Base-by-base conservation (phyloP, 176 grass and related monocot genomes). In the Avena sativa region DNA sequence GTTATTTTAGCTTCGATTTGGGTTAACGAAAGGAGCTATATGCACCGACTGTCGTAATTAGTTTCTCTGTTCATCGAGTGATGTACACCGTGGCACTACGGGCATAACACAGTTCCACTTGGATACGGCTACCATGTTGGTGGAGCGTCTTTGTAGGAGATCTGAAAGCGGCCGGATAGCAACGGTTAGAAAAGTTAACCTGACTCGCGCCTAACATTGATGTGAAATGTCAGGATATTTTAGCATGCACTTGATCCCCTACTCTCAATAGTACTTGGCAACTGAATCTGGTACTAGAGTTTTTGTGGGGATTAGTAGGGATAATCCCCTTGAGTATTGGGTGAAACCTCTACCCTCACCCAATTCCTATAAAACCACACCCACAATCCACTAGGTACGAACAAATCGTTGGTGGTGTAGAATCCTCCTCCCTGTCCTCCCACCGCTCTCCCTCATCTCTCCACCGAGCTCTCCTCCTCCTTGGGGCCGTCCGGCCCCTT, bases 181-280 rank as follows among this genome's bases (percentile, higher is more conserved):
- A 52, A 81, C 17, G 14, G 70, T 20, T 44, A 30, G 6, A 64
- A 79, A 53, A 28, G 21, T 51, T 40, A 63, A 79, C 9, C 4
- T 7, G 25, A 8, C 6, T 36, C 8, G 44, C 38, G 74, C 81
- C 82, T 85, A 56, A 85, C 32, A 59, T 74, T 65, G 82, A 74
- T 74, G 79, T 79, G 87, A 28, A 74, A 74, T 12, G 67, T 0
- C 11, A 0, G 0, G 23, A 8, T 89, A 80, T 58, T 89, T 58
- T 85, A 81, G 36, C 21, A 26, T 26, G 15, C 68, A 67, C 49
- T 57, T 89, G 36, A 25, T 68, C 58, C n/a, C 1, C 1, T 12
- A 21, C 13, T 1, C 13, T 51, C 48, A 58, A 23, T 50, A 2
- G 28, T 81, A 36, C 9, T 36, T 50, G 26, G 15, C 2, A 59